Conservation (phyloP, 352 stramenopile species). For the Phytophthora ohioensis region DNA sequence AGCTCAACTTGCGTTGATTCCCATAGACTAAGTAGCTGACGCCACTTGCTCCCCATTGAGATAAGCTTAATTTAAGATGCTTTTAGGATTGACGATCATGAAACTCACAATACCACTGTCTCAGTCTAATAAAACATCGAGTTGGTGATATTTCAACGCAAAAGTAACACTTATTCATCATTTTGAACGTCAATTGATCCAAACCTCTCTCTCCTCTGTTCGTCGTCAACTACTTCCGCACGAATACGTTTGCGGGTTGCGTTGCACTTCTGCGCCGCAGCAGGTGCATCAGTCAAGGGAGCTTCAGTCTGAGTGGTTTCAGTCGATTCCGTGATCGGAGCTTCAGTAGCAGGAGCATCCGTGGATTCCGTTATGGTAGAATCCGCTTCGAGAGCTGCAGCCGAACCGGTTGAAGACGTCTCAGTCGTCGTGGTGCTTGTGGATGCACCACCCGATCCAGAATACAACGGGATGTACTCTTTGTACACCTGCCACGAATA, state of each 20-base stretch:
- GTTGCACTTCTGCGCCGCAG: slow-evolving; percentile 27
- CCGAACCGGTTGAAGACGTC: slow-evolving; percentile 17
- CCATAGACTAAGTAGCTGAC: slow-evolving; percentile 2
- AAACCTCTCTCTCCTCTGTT: background rate
- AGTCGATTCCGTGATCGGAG: background rate
- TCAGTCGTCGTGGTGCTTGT: slow-evolving; percentile 17
- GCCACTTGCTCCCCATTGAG: background rate
- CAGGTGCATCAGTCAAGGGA: background rate
- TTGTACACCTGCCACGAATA: slow-evolving; percentile 61
- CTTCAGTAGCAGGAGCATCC: background rate
- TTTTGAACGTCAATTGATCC: background rate
- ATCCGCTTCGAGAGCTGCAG: slow-evolving; percentile 17
- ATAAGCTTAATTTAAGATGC: background rate
- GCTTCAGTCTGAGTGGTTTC: too few relatives aligned
- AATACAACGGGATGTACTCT: slow-evolving; percentile 44
- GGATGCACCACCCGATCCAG: slow-evolving; percentile 2
- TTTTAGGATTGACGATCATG: too few relatives aligned
- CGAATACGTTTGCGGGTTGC: slow-evolving; percentile 23
- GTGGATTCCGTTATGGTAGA: background rate
- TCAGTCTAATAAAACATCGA: too few relatives aligned
- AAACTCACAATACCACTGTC: too few relatives aligned
- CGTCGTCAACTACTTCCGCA: slow-evolving; percentile 1
- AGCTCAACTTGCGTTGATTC: slow-evolving; percentile 36
- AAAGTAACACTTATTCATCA: slow-evolving; percentile 7
- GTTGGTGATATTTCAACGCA: background rate